Evolutionary conservation across 139 green algal genomes (phyloP).

Genomic region (Coelastrella sp.): DNA sequence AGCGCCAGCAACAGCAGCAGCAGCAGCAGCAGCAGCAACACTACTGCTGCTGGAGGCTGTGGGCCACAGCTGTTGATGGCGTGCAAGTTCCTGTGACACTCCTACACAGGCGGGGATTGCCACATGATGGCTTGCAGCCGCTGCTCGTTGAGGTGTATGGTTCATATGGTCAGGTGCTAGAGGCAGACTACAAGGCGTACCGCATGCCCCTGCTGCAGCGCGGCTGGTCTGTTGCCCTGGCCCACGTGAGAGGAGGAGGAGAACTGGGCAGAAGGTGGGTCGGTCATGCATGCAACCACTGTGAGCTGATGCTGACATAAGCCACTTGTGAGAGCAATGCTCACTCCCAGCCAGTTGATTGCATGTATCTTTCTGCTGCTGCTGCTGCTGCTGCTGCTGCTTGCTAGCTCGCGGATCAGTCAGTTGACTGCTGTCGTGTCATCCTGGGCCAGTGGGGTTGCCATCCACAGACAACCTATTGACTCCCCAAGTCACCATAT

Average conservation of each 20-base stretch:
- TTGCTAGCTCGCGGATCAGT: neutral
- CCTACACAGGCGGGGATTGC: conserved; percentile 3
- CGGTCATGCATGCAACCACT: neutral
- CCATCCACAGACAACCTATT: neutral
- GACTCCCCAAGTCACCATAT: neutral
- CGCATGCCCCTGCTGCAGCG: conserved; percentile 69
- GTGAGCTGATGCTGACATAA: neutral
- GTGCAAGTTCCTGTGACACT: conserved; percentile 40
- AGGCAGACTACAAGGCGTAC: conserved; percentile 63
- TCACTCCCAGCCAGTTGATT: too few species aligned
- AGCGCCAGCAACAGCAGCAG: conserved; percentile 32
- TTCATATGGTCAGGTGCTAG: conserved; percentile 77
- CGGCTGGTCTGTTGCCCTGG: conserved; percentile 68
- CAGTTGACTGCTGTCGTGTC: neutral
- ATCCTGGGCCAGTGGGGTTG: neutral
- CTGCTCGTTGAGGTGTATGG: conserved; percentile 81
- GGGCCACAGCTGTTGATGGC: conserved; percentile 23
- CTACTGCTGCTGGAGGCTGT: conserved; percentile 27
- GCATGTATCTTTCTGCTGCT: neutral
- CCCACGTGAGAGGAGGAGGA: conserved; percentile 79
- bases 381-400: neutral
- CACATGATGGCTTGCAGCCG: conserved; percentile 31
- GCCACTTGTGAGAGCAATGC: too few species aligned
- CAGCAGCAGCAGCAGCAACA: neutral
- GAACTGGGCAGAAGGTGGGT: conserved; percentile 74